phyloP scores from a whole-genome alignment of 1,139 yeast genomes.

The Nadsonia commutata region DNA sequence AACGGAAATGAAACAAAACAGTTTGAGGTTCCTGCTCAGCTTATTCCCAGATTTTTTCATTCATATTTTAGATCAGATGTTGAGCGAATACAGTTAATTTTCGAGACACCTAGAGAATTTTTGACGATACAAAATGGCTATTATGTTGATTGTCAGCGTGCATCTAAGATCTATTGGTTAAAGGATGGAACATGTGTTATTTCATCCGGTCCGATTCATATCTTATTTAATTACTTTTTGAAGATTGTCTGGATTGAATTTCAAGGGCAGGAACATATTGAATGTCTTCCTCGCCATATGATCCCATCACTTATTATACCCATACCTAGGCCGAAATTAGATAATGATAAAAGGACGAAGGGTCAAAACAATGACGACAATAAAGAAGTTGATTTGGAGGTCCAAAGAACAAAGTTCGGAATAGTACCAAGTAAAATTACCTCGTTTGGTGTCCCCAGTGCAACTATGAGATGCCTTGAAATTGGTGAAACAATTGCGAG shows the following conservation, averaged over 20 bases:
- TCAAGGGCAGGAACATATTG: constrained; percentile 31
- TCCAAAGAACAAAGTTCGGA: constrained; percentile 9
- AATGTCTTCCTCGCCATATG: constrained; percentile 12
- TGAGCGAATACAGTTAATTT: constrained; percentile 37
- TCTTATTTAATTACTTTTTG: constrained; percentile 45
- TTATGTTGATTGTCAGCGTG: constrained; percentile 44
- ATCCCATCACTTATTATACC: constrained; percentile 9
- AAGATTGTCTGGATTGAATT: constrained; percentile 62
- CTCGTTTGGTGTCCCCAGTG: constrained; percentile 48
- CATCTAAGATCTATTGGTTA: constrained; percentile 40
- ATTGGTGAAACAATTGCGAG: constrained; percentile 65
- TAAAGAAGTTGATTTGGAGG: constrained; percentile 9
- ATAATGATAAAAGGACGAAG: constrained; percentile 1
- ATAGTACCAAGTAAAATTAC: constrained; percentile 19
- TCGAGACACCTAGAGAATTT: constrained; percentile 54
- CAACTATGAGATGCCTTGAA: constrained; percentile 55
- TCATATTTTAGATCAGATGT: constrained; percentile 42
- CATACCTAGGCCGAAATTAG: not conserved
- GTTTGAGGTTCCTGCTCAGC: constrained; percentile 48
- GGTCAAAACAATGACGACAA: constrained; percentile 9
- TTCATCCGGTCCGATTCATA: constrained; percentile 42
- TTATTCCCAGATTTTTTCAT: constrained; percentile 53
- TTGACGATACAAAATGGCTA: constrained; percentile 54
- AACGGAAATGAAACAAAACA: constrained; percentile 33
- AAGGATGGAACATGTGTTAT: constrained; percentile 58